Conservation (phyloP, 2,329 filamentous ascomycete genomes). For the Beauveria brongniartii region DNA sequence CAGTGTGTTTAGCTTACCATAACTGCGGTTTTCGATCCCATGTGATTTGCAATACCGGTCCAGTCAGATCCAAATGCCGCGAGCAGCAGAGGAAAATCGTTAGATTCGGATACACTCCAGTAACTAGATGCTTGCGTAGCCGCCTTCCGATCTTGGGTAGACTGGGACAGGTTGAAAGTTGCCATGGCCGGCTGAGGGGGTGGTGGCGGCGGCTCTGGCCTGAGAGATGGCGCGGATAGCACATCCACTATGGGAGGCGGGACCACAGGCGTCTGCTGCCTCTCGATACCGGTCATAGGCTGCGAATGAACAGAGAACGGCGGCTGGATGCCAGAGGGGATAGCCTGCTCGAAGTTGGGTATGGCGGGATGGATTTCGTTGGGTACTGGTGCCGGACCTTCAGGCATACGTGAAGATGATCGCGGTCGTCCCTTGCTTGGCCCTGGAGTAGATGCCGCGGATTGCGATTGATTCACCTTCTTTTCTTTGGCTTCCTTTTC, state of each 20-base stretch:
- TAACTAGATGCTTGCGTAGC: constrained; percentile 65
- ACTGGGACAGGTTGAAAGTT: constrained; percentile 42
- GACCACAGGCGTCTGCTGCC: constrained; percentile 3
- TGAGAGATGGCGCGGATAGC: constrained; percentile 48
- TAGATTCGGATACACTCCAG: constrained; percentile 77
- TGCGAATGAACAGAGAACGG: constrained; percentile 31
- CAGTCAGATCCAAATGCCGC: constrained; percentile 74
- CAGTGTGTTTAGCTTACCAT: constrained; percentile 47
- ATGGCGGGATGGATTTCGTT: constrained; percentile 33
- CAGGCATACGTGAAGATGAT: constrained; percentile 44
- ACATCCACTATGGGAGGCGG: constrained; percentile 40
- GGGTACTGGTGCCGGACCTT: constrained; percentile 27
- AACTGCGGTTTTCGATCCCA: constrained; percentile 78
- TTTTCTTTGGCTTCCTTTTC: constrained; percentile 30
- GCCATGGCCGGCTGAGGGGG: constrained; percentile 39
- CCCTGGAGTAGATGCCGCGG: constrained; percentile 34
- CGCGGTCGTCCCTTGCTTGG: constrained; percentile 42
- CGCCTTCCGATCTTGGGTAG: constrained; percentile 41
- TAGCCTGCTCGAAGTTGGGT: constrained; percentile 36
- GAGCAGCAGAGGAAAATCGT: constrained; percentile 66
- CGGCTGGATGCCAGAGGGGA: constrained; percentile 32
- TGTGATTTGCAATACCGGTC: constrained; percentile 64
- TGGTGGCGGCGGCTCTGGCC: constrained; percentile 42
- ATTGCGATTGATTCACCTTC: constrained; percentile 35
- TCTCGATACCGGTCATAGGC: constrained; percentile 18